Base-by-base conservation (phyloP, 2,329 filamentous ascomycete genomes). In the Ophiognomonia clavigignenti-juglandacearum region DNA sequence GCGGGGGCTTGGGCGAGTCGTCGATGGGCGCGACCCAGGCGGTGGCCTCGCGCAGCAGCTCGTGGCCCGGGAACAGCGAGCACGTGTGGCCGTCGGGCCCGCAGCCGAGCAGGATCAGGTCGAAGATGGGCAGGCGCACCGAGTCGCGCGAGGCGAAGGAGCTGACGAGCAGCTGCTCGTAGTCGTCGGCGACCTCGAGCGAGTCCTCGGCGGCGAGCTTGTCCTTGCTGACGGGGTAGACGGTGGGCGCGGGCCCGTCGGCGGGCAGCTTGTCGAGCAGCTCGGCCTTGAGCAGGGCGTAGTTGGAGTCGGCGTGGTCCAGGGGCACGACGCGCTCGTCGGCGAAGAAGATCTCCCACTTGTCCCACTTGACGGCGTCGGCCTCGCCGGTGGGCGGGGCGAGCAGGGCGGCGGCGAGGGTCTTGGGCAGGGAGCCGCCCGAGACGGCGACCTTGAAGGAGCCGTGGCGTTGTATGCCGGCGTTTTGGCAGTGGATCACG, bases 281-380 rank as follows among this genome's bases (percentile, higher is more conserved):
- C 70, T 96, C 90, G 39, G 82, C 73, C 73, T 96, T 93, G 57
- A 97, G 72, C 37, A 96, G 81, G 52, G 74, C 82, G 71, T 96
- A 96, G 73, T 97, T 98, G 73, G 90, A 96, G 72, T 98, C 92
- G 56, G 82, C 78, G 70, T 97, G 86, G 66, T 93, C 84, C 57
- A 96, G 83, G 19, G 93, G 87, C 44, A 97, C 93, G 58, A 88
- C 88, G 61, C 93, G 88, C 76, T 98, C 93, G 65, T 98, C 93
- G 62, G 92, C 92, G 68, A 96, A 97, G 77, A 97, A 98, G 62
- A 98, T 88, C 61, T 97, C 88, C 93, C 93, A 98, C 67, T 88
- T 89, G 64, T 77, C 74, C 69, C 95, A 96, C 59, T 86, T 75
- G 56, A 91, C 69, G 4, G 72, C 76, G 62, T 90, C 87, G 47